These are phyloP conservation scores for Arachis monticola DNA, from an alignment of 331 rosid genomes.

Conservation along the genomic window DNA sequence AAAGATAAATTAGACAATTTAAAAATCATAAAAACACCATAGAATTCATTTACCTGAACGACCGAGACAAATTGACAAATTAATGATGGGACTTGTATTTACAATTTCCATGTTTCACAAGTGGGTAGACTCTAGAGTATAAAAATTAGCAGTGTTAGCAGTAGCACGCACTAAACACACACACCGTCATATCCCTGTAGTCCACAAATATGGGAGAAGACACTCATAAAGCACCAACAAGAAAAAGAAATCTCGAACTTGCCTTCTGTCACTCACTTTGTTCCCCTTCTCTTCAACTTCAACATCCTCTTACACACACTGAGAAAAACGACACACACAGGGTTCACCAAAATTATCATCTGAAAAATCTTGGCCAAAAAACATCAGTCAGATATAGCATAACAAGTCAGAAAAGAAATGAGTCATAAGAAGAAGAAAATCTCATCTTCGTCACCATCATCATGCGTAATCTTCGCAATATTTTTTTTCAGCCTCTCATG, in stretches of 20 bases:
- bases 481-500: neutral
- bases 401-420: neutral
- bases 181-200: neutral
- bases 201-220: neutral
- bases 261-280: neutral
- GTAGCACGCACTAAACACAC: too few relatives aligned
- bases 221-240: neutral
- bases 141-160: too few relatives aligned
- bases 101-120: too few relatives aligned
- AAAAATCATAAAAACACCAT: too few relatives aligned
- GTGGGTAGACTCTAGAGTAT: too few relatives aligned
- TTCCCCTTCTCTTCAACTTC: neutral
- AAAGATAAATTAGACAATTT: too few relatives aligned
- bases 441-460: constrained; percentile 14
- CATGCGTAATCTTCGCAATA: constrained; percentile 42
- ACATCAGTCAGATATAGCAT: neutral
- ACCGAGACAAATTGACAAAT: too few relatives aligned
- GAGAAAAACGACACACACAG: neutral
- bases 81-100: too few relatives aligned
- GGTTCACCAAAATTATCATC: neutral
- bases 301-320: neutral
- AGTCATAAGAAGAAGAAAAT: neutral
- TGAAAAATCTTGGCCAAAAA: neutral
- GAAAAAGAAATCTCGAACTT: neutral
- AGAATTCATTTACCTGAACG: too few relatives aligned